A percentile compares a stretch with the other conserved stretches of the same genome.
phyloP scores from a whole-genome alignment of 1,139 yeast species.

The Lodderomyces parapsilosis region DNA sequence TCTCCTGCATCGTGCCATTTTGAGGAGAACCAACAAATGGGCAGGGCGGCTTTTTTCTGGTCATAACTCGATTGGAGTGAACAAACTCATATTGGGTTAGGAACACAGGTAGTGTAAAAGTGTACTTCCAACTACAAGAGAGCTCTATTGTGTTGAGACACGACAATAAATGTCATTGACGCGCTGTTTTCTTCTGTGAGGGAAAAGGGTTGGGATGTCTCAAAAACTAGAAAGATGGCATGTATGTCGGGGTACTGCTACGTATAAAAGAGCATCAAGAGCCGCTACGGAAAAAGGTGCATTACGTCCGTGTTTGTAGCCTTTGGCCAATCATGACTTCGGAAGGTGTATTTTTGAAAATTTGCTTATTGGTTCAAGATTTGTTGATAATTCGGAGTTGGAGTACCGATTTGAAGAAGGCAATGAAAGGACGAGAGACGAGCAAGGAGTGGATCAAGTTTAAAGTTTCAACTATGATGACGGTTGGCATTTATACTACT shows the following conservation, averaged over 20 bases:
- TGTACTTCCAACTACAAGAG: slow-evolving; percentile 53
- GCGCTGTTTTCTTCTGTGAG: slow-evolving; percentile 39
- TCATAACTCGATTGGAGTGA: slow-evolving; percentile 72
- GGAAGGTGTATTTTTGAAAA: slow-evolving; percentile 40
- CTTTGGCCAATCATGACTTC: slow-evolving; percentile 22
- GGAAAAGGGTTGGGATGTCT: slow-evolving; percentile 9
- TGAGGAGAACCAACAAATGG: slow-evolving; percentile 5
- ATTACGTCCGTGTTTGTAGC: slow-evolving; percentile 23
- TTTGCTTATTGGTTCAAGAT: slow-evolving; percentile 27
- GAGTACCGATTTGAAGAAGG: slow-evolving; percentile 11
- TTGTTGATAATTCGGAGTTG: slow-evolving; percentile 17
- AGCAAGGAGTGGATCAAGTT: background rate
- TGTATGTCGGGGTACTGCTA: slow-evolving; percentile 29
- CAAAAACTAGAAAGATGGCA: slow-evolving; percentile 5
- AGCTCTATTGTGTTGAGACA: too few species aligned
- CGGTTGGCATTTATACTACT: slow-evolving; percentile 30
- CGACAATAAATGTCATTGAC: slow-evolving; percentile 40
- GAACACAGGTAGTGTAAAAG: slow-evolving; percentile 44
- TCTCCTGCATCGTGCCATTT: slow-evolving; percentile 14
- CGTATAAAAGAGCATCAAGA: slow-evolving; percentile 25
- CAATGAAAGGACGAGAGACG: background rate
- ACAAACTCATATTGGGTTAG: slow-evolving; percentile 53
- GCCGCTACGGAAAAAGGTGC: slow-evolving; percentile 41
- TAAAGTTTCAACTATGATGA: slow-evolving; percentile 6
- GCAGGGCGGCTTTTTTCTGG: slow-evolving; percentile 26